Evolutionary conservation across 2,329 filamentous ascomycete species (phyloP), one percentile per base, ranked within the genome.

Genomic region (Talaromyces albobiverticillius): DNA sequence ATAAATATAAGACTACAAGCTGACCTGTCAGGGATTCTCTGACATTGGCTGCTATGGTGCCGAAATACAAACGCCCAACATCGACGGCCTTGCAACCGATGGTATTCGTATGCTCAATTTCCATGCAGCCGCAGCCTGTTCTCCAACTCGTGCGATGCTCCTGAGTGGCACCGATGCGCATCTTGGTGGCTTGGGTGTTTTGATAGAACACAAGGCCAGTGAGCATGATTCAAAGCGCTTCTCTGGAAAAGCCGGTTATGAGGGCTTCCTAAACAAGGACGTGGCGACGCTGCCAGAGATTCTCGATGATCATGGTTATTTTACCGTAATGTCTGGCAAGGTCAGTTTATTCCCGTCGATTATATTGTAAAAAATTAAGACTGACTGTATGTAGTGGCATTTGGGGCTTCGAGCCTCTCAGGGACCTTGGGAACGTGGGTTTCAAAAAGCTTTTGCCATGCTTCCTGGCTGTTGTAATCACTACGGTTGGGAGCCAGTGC

Each of bases 71-170:
- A 48, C 46, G 6, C 46, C 46, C 18, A 48, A 48, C 9, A 36
- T 48, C 31, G 46, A 48, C 23, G 8, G 11, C 5, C 31, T 48
- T 7, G 46, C 46, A 3, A 31, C 51, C 13, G 57, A 59, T 13
- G 59, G 59, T 6, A 50, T 47, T n/a, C 58, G 56, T 16, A 55
- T 58, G 53, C 50, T 57, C 14, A 57, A 60, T 26, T 51, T 54
- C 42, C 66, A 68, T 53, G 59, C 66, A 3, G 66, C 66, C 6
- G 61, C 64, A 14, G 65, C 64, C 16, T 68, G 66, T 46, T 67
- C 65, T 16, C 67, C 67, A 3, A 69, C 67, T 1, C 53, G 66
- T 22, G 62, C 65, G 5, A 69, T 69, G 67, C 53, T 69, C 4
- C 52, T 70, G 47, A 66, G 59, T 34, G 67, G 67, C 20, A 69